Percentiles rank a stretch among this genome's conserved stretches.
Conservation (phyloP, 2,329 filamentous ascomycete species). For the Zymoseptoria pseudotritici region DNA sequence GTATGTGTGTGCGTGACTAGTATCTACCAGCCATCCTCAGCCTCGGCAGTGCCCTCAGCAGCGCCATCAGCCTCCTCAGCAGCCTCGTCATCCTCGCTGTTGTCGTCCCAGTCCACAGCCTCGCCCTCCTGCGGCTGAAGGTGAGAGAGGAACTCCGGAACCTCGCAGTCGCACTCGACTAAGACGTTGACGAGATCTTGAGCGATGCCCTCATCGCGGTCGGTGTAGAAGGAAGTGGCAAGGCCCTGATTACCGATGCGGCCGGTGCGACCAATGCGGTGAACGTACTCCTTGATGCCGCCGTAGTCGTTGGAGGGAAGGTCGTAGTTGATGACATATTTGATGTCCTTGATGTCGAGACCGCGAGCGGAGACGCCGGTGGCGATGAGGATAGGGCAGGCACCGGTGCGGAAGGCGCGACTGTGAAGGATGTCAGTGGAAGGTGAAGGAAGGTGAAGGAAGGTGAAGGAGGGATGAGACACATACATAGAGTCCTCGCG, state of each 20-base stretch:
- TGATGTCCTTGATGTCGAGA: slow-evolving; percentile 77
- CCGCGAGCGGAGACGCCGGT: slow-evolving; percentile 84
- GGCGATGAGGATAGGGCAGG: slow-evolving; percentile 71
- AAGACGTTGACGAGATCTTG: slow-evolving; percentile 71
- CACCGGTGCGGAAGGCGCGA: slow-evolving; percentile 69
- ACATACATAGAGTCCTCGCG: slow-evolving; percentile 81
- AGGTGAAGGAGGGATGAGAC: too few species aligned
- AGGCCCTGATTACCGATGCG: slow-evolving; percentile 83
- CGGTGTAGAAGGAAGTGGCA: slow-evolving; percentile 83
- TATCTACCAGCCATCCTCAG: slow-evolving; percentile 11
- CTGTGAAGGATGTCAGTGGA: slow-evolving; percentile 28
- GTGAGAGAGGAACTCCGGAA: slow-evolving; percentile 73
- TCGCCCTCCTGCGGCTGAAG: slow-evolving; percentile 53
- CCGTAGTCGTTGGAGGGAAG: slow-evolving; percentile 66
- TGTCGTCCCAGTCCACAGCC: slow-evolving; percentile 46
- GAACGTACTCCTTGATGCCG: slow-evolving; percentile 89
- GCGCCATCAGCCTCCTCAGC: slow-evolving; percentile 7
- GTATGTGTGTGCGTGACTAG: neutral
- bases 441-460: neutral
- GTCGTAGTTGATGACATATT: slow-evolving; percentile 91
- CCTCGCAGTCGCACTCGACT: slow-evolving; percentile 65
- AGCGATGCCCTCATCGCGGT: slow-evolving; percentile 65
- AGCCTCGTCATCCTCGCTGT: slow-evolving; percentile 39
- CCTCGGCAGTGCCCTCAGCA: slow-evolving; percentile 12
- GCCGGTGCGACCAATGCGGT: slow-evolving; percentile 91